These are phyloP conservation scores for Umbellularia californica DNA, from an alignment of 164 flowering plant species.

Conservation along the genomic window DNA sequence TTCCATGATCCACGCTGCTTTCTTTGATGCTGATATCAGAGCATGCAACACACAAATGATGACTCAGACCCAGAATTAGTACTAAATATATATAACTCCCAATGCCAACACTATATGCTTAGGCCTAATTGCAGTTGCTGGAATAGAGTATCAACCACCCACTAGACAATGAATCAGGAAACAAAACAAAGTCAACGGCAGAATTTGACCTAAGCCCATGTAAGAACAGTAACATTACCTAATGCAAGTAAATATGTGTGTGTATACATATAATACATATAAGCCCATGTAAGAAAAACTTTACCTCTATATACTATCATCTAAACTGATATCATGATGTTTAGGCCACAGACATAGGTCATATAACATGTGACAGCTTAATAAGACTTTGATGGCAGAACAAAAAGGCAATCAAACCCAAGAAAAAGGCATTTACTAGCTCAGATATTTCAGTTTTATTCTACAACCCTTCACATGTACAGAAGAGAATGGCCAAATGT, in stretches of 20 bases:
- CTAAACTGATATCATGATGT: too few relatives aligned
- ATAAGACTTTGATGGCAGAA: not conserved
- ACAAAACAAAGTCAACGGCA: not conserved
- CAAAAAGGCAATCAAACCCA: not conserved
- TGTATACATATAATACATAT: too few relatives aligned
- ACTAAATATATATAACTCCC: not conserved
- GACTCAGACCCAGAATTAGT: not conserved
- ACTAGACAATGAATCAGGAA: not conserved
- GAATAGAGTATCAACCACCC: not conserved
- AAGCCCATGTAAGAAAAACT: too few relatives aligned
- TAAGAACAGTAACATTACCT: not conserved
- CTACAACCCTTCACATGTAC: not conserved
- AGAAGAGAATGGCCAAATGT: not conserved
- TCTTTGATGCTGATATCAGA: conserved; percentile 1
- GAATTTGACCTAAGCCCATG: not conserved
- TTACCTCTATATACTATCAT: too few relatives aligned
- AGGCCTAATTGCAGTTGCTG: not conserved
- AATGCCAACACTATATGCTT: not conserved
- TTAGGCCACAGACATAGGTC: too few relatives aligned
- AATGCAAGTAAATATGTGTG: not conserved
- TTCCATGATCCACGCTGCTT: not conserved
- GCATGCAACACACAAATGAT: conserved; percentile 6
- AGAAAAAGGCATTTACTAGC: not conserved
- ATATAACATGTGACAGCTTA: too few relatives aligned
- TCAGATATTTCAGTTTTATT: not conserved